Base-by-base conservation (phyloP, 1,284 basidiomycete species). In the Fomitopsis palustris region DNA sequence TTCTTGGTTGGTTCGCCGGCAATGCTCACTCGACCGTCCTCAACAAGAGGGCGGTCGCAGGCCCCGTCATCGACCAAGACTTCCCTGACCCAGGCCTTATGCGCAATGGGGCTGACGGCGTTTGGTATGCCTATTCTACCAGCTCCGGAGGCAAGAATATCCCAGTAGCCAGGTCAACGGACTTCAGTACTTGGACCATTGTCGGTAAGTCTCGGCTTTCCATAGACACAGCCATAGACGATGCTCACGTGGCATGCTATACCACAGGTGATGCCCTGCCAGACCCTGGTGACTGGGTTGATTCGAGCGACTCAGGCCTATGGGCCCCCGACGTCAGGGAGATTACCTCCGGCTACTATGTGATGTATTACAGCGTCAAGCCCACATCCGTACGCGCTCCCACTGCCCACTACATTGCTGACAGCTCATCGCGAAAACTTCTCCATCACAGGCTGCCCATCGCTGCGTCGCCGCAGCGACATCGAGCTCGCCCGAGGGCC, bases 401-500 rank as follows among this genome's bases (percentile, higher is more conserved):
- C 35, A 37, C 35, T 10, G 8, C 16, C 12, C 35, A 12, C 4
- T 16, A 12, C 25, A 17, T 49, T 8, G 10, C 42, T 31, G 14
- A 21, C 14, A 9, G 43, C 1, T 14, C 12, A 14, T 27, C 43
- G 16, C 16, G 35, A 37, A 37, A 37, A 25, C 17, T 4, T 57
- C 54, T n/a, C 19, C 67, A 55, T 62, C 47, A 37, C 35, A 61
- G 31, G 65, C 66, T n/a, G 55, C 57, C 6, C 67, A 66, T 29
- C 56, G 56, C 41, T 67, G 67, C 52, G 60, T 67, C 25, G 66
- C 62, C 19, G 62, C 61, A 17, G 64, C 67, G 17, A 67, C 66
- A 4, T 62, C 66, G 5, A 60, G 54, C 2, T 60, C 29, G 37
- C 58, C 65, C 29, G 55, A 57, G 1, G 67, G 67, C 5, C 66